These are phyloP conservation scores for Fusarium piperis DNA, from an alignment of 2,329 filamentous ascomycete species.

Conservation along the genomic window DNA sequence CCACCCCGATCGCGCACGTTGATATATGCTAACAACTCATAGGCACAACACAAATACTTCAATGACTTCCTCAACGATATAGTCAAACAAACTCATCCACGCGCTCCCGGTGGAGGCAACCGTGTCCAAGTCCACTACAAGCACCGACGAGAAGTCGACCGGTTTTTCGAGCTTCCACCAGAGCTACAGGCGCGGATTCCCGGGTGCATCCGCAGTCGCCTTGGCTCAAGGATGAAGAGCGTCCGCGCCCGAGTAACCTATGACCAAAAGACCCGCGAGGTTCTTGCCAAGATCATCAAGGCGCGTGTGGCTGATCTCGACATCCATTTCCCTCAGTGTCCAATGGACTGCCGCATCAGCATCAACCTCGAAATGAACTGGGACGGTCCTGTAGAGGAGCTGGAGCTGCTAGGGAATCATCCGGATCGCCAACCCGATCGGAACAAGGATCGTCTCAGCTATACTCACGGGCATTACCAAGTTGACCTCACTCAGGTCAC, in stretches of 20 bases:
- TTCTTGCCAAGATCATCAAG: slow-evolving; percentile 90
- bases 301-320: slow-evolving; percentile 88
- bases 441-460: slow-evolving; percentile 90
- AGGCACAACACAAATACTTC: slow-evolving; percentile 83
- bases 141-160: slow-evolving; percentile 84
- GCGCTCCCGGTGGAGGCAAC: slow-evolving; percentile 57
- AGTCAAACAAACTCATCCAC: slow-evolving; percentile 67
- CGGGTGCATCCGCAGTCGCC: slow-evolving; percentile 68
- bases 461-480: slow-evolving; percentile 87
- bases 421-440: slow-evolving; percentile 66
- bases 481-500: slow-evolving; percentile 94
- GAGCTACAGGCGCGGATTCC: slow-evolving; percentile 69
- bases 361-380: slow-evolving; percentile 95
- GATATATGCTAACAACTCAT: slow-evolving; percentile 25
- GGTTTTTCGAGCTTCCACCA: slow-evolving; percentile 79
- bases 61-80: slow-evolving; percentile 85
- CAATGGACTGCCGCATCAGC: slow-evolving; percentile 91
- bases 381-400: slow-evolving; percentile 71
- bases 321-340: slow-evolving; percentile 78
- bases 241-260: slow-evolving; percentile 71
- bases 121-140: slow-evolving; percentile 78
- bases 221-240: slow-evolving; percentile 59
- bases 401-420: slow-evolving; percentile 54
- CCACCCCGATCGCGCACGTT: not conserved
- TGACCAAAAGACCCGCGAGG: slow-evolving; percentile 75